A percentile compares a stretch with the other conserved stretches of the same genome.
phyloP scores from a whole-genome alignment of 371 early-diverging fungal genomes.

The Syncephalastrum monosporum region DNA sequence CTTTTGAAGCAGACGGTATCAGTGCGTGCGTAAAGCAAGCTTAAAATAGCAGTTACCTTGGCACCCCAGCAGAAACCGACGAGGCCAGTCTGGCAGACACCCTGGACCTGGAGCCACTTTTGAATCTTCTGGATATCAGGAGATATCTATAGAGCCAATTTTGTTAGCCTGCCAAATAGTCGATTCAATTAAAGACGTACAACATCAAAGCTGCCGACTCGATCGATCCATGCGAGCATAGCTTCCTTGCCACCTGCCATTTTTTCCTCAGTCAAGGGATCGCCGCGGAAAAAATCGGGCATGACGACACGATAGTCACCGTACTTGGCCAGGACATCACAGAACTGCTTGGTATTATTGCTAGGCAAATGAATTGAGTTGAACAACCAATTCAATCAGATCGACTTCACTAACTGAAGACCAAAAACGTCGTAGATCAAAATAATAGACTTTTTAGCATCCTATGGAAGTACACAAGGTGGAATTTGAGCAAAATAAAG shows the following conservation, averaged over 20 bases:
- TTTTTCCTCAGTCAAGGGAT: slow-evolving; percentile 22
- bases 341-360: slow-evolving; percentile 58
- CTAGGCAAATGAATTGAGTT: not conserved
- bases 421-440: slow-evolving; percentile 48
- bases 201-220: slow-evolving; percentile 31
- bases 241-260: slow-evolving; percentile 16
- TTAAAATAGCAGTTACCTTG: slow-evolving; percentile 15
- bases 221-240: slow-evolving; percentile 30
- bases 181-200: not conserved
- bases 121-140: slow-evolving; percentile 32
- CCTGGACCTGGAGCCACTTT: slow-evolving; percentile 35
- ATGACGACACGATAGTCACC: slow-evolving; percentile 60
- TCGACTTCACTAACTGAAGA: slow-evolving; percentile 18
- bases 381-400: not conserved
- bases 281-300: slow-evolving; percentile 64
- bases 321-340: slow-evolving; percentile 56
- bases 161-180: not conserved
- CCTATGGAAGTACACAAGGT: not conserved
- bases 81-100: slow-evolving; percentile 36
- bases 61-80: slow-evolving; percentile 72
- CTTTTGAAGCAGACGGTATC: slow-evolving; percentile 7
- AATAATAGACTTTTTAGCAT: slow-evolving; percentile 37
- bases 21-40: too few species aligned
- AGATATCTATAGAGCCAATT: slow-evolving; percentile 11
- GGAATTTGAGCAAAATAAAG: not conserved